Evolutionary conservation across 108 stramenopile genomes (phyloP), one percentile per base, ranked within the genome.

Genomic region (Pseudonitzschia pungens): DNA sequence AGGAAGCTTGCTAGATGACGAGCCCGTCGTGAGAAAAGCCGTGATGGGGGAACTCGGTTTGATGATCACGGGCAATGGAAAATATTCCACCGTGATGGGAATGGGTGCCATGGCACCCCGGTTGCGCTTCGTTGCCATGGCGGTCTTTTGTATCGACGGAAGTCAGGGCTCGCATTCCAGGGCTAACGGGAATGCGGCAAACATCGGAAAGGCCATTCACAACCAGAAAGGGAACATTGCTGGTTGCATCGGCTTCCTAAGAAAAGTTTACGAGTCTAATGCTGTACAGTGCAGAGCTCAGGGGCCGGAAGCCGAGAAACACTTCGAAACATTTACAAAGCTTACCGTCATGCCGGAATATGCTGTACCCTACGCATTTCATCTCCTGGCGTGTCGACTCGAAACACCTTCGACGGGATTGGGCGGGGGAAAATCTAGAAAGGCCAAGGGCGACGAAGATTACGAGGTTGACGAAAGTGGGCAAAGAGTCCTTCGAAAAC

Each of bases 311-410:
- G 90, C 90, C 7, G 91, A 90, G 63, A 73, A 75, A 67, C 79
- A 81, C 54, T 93, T 91, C 68, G 91, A 96, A 40, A 71, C 59
- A 26, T 58, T 67, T n/a, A 60, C 81, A 58, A 93, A 93, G 52
- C 79, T 82, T 74, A 72, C 75, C 33, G 43, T 93, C 24, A 96
- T 93, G 92, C 95, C 95, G 32, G 95, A 96, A 70, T 96, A 89
- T 67, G 73, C 78, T 56, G 82, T 93, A 29, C 90, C 89, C 16
- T 96, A 79, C 65, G 89, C 92, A 2, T 72, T 92, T 42, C 89
- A 96, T 74, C 75, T 96, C 20, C 75, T 96, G 52, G 69, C 87
- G 27, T 88, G 84, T 72, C 88, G 94, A 26, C 69, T 68, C 21
- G 94, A 95, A 70, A 92, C 91, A 16, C 87, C 91, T 36, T 40